Evolutionary conservation across 78 protist genomes (phyloP), one percentile per base, ranked within the genome.

Genomic region (Dictyostelium intermedium): DNA sequence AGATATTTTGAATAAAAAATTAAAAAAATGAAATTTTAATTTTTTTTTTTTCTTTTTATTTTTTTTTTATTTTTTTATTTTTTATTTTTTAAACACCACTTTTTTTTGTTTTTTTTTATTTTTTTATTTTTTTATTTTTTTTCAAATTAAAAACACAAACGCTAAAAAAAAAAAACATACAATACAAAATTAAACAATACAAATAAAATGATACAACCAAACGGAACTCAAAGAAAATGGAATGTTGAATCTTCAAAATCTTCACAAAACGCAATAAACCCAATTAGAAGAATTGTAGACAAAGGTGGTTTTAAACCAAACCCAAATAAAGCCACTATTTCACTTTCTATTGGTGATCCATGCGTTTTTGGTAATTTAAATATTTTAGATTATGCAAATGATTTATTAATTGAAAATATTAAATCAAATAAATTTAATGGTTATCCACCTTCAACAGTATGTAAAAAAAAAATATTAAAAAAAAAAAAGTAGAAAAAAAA

Each of bases 261-360:
- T 8, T 81, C 98, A 20, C 61, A 56, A 37, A 73, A 83, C 35
- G 97, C 98, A 16, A 7, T 61, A 56, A 98, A 98, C 69, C 98
- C 98, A 39, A 97, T 98, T 89, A 96, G 99, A 61, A 73, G 66
- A 14, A 70, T 97, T 27, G 99, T 98, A 32, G 99, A 98, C 32
- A 81, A 73, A n/a, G 87, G 96, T 73, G 77, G 92, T 43, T 91
- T 87, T 32, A 78, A 43, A 66, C 97, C 98, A n/a, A 76, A 96
- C 81, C 97, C 98, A 23, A 97, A 81, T n/a, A 97, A 97, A 81
- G 7, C 41, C 2, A 35, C 84, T 45, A 97, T 98, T n/a, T 89
- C 98, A 10, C 37, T 98, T 47, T 96, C 97, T 3, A 96, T 96
- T 50, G 97, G 97, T 73, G 99, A 98, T 70, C 99, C 99, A 23